Conservation (phyloP, 176 grass and related monocot genomes). For the Avena atlantica region DNA sequence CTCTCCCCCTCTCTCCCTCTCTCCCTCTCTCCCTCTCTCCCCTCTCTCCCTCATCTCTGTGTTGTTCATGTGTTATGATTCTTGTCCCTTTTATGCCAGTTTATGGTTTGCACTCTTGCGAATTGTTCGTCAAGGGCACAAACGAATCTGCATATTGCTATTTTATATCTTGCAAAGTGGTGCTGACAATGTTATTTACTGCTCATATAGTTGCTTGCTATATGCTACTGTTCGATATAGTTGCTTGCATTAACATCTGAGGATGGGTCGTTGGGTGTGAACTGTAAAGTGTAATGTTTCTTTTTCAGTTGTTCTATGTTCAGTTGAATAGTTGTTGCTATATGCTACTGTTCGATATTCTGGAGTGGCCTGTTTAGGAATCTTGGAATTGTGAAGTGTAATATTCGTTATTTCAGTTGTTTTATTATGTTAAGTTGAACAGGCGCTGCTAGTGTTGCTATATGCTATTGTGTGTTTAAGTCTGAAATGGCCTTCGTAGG, state of each 20-base stretch:
- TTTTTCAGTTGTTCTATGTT: not conserved
- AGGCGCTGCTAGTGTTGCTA: not conserved
- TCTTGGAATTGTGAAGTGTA: not conserved
- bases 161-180: not conserved
- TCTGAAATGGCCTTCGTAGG: not conserved
- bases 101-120: not conserved
- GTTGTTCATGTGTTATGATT: too few relatives aligned
- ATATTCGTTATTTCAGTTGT: not conserved
- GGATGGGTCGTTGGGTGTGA: not conserved
- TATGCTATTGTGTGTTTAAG: not conserved
- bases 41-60: too few relatives aligned
- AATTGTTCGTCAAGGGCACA: not conserved
- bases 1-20: too few relatives aligned
- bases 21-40: too few relatives aligned
- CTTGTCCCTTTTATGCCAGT: too few relatives aligned
- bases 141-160: not conserved
- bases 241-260: not conserved
- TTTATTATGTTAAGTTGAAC: constrained; percentile 26
- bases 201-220: not conserved
- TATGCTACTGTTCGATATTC: not conserved
- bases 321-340: not conserved
- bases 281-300: not conserved
- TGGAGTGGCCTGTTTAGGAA: not conserved
- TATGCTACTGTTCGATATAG: not conserved
- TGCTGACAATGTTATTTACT: not conserved